These are phyloP conservation scores for Rubia peregrina DNA, from an alignment of 305 asterid species.

Conservation along the genomic window DNA sequence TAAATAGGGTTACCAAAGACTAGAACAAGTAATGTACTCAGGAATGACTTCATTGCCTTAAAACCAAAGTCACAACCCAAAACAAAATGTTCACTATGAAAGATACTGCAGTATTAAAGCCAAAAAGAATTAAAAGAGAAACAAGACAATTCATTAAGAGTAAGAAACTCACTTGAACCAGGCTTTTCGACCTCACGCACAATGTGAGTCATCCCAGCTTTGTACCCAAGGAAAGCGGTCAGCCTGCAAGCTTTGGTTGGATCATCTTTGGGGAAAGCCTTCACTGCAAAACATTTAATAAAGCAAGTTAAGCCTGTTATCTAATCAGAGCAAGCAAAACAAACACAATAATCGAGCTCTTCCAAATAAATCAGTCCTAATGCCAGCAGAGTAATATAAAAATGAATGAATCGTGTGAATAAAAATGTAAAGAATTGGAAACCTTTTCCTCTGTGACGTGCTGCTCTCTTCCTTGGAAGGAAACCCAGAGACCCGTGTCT, in stretches of 20 bases:
- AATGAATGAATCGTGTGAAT: no score
- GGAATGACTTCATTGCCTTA: neutral
- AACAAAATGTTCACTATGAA: neutral
- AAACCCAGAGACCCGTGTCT: constrained; percentile 88
- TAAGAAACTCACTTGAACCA: constrained; percentile 62
- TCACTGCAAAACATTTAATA: constrained; percentile 39
- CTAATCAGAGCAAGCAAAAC: neutral
- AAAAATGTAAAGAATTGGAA: neutral
- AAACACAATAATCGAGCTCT: neutral
- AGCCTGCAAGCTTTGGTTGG: constrained; percentile 49
- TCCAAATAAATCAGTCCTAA: no score
- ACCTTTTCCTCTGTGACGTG: constrained; percentile 85
- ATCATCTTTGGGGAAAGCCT: constrained; percentile 75
- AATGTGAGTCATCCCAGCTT: constrained; percentile 91
- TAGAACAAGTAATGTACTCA: no score
- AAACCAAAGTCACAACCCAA: neutral
- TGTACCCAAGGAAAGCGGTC: constrained; percentile 80
- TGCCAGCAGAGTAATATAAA: neutral
- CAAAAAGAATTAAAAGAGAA: neutral
- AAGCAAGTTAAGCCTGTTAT: neutral
- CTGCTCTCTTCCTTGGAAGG: constrained; percentile 82
- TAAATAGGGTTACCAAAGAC: no score
- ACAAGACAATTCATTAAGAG: neutral
- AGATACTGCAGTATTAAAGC: neutral
- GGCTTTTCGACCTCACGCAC: constrained; percentile 89